These are phyloP conservation scores for Bryopsis sp. DNA, from an alignment of 139 green algal species.

Conservation along the genomic window DNA sequence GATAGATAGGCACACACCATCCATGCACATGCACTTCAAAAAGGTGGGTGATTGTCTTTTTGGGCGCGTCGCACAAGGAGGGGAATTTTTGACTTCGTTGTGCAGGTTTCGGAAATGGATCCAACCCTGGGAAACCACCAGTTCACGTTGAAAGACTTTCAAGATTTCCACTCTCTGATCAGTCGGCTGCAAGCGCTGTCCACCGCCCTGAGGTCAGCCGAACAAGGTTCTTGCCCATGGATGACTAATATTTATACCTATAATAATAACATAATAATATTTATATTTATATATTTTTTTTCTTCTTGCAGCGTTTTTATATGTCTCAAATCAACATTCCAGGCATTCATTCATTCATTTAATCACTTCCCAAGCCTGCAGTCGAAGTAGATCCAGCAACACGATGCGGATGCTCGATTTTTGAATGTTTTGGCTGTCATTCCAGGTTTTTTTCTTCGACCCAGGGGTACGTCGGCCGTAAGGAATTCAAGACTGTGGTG, in stretches of 20 bases:
- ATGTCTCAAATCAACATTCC: background rate
- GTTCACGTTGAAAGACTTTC: conserved; percentile 5
- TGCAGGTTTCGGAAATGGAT: background rate
- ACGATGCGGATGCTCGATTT: background rate
- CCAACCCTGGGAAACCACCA: background rate
- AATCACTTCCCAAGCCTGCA: background rate
- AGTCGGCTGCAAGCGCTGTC: background rate
- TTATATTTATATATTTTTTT: background rate
- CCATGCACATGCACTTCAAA: background rate
- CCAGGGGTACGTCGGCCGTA: background rate
- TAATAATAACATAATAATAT: background rate
- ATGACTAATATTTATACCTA: background rate
- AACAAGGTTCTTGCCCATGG: background rate
- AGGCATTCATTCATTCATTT: background rate
- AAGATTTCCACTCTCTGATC: background rate
- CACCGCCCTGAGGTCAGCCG: background rate
- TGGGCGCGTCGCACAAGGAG: background rate
- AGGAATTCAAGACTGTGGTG: background rate
- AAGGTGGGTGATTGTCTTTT: background rate
- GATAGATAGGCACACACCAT: background rate
- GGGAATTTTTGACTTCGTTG: background rate
- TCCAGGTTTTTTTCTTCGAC: no score
- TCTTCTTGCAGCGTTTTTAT: background rate
- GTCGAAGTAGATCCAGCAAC: background rate
- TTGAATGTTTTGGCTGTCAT: background rate